These are phyloP conservation scores for Chlamydomonas urium DNA, from an alignment of 139 green algal genomes.

Conservation along the genomic window DNA sequence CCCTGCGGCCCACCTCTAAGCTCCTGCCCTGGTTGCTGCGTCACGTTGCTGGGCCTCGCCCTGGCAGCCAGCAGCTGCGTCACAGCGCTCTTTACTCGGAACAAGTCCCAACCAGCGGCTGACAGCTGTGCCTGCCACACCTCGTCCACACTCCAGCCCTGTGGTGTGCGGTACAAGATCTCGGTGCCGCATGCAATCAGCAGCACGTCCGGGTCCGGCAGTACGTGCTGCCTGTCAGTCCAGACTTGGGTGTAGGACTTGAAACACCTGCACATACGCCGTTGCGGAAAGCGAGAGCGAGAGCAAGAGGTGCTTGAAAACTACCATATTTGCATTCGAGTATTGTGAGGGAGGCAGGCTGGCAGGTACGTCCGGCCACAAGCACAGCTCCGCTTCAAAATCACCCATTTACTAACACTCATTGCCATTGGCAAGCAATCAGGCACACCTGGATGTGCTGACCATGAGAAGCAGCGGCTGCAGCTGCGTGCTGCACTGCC, in stretches of 20 bases:
- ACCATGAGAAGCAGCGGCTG: slow-evolving; percentile 17
- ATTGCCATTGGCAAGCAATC: neutral
- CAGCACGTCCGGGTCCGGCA: slow-evolving; percentile 23
- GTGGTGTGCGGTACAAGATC: slow-evolving; percentile 11
- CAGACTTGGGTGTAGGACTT: slow-evolving; percentile 6
- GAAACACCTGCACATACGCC: slow-evolving; percentile 9
- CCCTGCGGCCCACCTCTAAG: neutral
- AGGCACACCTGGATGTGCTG: slow-evolving; percentile 12
- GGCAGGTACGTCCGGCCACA: too few relatives aligned
- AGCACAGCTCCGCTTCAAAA: too few relatives aligned
- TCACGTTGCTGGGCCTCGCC: neutral
- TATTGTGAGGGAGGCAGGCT: too few relatives aligned
- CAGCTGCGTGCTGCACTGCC: slow-evolving; percentile 5
- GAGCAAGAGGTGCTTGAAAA: too few relatives aligned
- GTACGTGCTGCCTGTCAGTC: slow-evolving; percentile 16
- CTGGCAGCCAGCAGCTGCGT: neutral
- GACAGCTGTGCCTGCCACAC: neutral
- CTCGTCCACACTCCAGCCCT: neutral
- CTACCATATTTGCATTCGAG: too few relatives aligned
- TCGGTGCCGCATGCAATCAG: slow-evolving; percentile 17
- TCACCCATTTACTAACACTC: neutral
- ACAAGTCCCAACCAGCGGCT: neutral
- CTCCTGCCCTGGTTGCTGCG: neutral
- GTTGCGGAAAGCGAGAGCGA: too few relatives aligned
- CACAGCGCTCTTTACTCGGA: neutral